These are phyloP conservation scores for Pholiota conissans DNA, from an alignment of 768 basidiomycete species.

Conservation along the genomic window DNA sequence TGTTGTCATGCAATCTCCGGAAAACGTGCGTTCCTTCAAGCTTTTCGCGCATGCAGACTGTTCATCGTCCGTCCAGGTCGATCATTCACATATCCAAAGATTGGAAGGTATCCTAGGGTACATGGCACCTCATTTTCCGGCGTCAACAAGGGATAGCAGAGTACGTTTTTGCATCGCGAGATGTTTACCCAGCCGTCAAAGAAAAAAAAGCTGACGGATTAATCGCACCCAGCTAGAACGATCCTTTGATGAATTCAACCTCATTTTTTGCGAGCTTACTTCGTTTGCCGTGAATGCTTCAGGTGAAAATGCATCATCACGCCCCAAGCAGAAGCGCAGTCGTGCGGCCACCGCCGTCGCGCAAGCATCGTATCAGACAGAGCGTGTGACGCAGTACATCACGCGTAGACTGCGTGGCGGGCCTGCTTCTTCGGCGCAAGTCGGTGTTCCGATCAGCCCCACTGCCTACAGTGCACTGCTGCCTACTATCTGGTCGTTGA, in stretches of 20 bases:
- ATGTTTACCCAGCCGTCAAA: background rate
- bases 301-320: slow-evolving; percentile 15
- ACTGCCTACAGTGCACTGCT: slow-evolving; percentile 64
- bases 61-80: slow-evolving; percentile 16
- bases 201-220: slow-evolving; percentile 3
- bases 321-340: slow-evolving; percentile 18
- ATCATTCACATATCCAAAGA: slow-evolving; percentile 38
- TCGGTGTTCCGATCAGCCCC: slow-evolving; percentile 53
- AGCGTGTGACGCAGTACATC: slow-evolving; percentile 62
- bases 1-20: slow-evolving; percentile 43
- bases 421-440: slow-evolving; percentile 37
- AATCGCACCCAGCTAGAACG: slow-evolving; percentile 52
- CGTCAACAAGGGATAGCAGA: slow-evolving; percentile 56
- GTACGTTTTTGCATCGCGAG: slow-evolving; percentile 29
- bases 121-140: slow-evolving; percentile 84
- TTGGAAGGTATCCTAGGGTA: slow-evolving; percentile 64
- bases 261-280: slow-evolving; percentile 76
- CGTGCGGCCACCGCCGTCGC: slow-evolving; percentile 5
- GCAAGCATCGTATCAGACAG: slow-evolving; percentile 36
- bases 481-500: slow-evolving; percentile 77
- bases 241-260: slow-evolving; percentile 67
- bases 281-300: slow-evolving; percentile 57
- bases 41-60: background rate
- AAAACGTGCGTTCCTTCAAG: slow-evolving; percentile 33
- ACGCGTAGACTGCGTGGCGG: slow-evolving; percentile 56